Base-by-base conservation (phyloP, 176 grass and related monocot species). In the Lolium multiflorum region DNA sequence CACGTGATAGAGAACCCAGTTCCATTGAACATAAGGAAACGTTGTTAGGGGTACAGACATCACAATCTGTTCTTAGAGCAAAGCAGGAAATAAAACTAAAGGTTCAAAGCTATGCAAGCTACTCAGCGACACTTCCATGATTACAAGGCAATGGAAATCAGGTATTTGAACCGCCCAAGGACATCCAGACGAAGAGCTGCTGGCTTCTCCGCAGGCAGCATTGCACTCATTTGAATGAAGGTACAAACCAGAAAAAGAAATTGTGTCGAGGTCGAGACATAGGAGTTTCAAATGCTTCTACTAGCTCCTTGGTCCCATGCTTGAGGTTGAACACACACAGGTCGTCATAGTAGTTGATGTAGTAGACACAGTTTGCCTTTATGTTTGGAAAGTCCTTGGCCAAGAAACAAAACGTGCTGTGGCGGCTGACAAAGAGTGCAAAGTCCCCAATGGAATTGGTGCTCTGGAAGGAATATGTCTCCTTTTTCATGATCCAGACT, bases 311-410 rank as follows among this genome's bases (percentile, higher is more conserved):
- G 25, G 80, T 87, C 22, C 56, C 47, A 4, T 90, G 6, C 74
- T 90, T 80, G 26, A 90, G 84, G 84, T 83, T 87, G 74, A 90
- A 90, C 0, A 48, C 74, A 0, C 89, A 90, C 22, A 90, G 74
- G 48, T 87, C 83, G 18, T 48, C 74, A 66, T 87, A 16, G 37
- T 13, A 14, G 57, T 90, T 84, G 14, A 90, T 57, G 56, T 87
- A 90, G 84, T 90, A 90, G 80, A 90, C 71, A 11, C 84, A 90
- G 44, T 90, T 90, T 2, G 80, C 48, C 63, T 87, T 90, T 18
- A 91, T 74, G 66, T 67, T 83, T 37, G 49, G 66, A 35, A 83
- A 84, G 50, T 46, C 75, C 67, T 49, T 74, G 13, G 66, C 84
- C 0, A 4, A 75, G 24, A 75, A 91, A 80, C 80, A 83, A 55